Conservation (phyloP, 345 rosid species). For the Isatis tinctoria region DNA sequence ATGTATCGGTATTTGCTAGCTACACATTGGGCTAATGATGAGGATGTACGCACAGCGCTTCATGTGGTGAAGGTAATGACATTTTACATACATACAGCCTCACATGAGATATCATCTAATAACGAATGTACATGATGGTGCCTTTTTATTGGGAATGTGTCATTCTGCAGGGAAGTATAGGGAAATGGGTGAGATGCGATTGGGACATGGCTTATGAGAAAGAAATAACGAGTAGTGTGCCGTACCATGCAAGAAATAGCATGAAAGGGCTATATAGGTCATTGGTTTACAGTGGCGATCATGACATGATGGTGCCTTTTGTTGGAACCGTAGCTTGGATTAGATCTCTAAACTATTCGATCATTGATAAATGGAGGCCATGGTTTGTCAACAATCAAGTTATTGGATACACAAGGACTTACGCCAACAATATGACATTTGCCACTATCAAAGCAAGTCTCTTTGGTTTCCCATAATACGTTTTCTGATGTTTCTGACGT, state of each 20-base stretch:
- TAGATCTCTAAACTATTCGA: conserved; percentile 44
- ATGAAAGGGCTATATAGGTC: background rate
- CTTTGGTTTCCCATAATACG: background rate
- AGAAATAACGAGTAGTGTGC: conserved; percentile 14
- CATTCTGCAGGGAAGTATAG: conserved; percentile 3
- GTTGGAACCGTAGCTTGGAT: conserved; percentile 61
- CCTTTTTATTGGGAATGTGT: background rate
- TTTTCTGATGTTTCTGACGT: background rate
- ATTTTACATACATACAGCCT: background rate
- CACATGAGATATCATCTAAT: background rate
- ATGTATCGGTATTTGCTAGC: conserved; percentile 16
- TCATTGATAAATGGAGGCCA: conserved; percentile 54
- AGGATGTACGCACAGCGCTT: conserved; percentile 26
- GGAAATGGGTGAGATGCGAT: conserved; percentile 10
- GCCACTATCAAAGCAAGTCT: conserved; percentile 59
- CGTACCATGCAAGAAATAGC: conserved; percentile 12
- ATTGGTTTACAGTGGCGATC: conserved; percentile 51
- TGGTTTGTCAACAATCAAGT: conserved; percentile 50
- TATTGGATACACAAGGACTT: conserved; percentile 57
- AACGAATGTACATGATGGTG: too few relatives aligned
- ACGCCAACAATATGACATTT: conserved; percentile 60
- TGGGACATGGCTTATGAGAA: conserved; percentile 4
- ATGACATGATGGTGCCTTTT: conserved; percentile 45
- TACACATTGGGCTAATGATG: conserved; percentile 20
- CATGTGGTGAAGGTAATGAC: conserved; percentile 13